Base-by-base conservation (phyloP, 345 rosid species). In the Gossypium australe region DNA sequence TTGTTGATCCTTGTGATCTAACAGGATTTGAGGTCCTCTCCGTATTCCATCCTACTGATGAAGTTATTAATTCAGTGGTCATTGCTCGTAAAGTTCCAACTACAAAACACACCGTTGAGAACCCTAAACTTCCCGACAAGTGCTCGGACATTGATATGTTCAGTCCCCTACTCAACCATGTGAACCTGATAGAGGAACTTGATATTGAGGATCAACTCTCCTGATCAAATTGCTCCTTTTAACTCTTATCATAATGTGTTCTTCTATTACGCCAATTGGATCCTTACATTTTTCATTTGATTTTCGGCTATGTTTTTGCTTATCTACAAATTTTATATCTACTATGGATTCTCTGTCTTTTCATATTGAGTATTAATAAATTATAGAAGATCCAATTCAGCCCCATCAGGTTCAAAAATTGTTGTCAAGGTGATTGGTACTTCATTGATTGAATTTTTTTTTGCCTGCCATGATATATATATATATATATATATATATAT, bases 41-140 rank as follows among this genome's bases (percentile, higher is more conserved):
- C 0, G 84, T 87, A 67, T 90, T 78, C 76, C 98, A 92, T 75
- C 98, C 98, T 0, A 89, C 87, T 0, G 94, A 92, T 81, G 97
- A 94, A 67, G 97, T 94, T 12, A 77, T 94, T 41, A 94, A 94
- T 67, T 92, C 98, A 0, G 86, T 92, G 18, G 84, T 94, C 11
- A 14, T 94, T 38, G 93, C 96, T 10, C 86, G 88, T 41, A 94
- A 89, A 78, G 82, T 76, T 60, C 68, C 83, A 16, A 60, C 52
- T 48, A 9, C 73, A 17, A 47, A 49, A 12, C 78, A 45, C 52
- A 63, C 75, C 43, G 74, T 16, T 76, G 84, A 76, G 43, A 79
- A 67, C 66, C 85, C 76, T 34, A 70, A 80, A 3, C 81, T 89
- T 75, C 89, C 90, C 18, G 78, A 76, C 72, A 89, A 89, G 85